A percentile compares a stretch with the other conserved stretches of the same genome.
These are phyloP conservation scores for Aspergillus melleus DNA, from an alignment of 2,329 filamentous ascomycete species.

Conservation along the genomic window DNA sequence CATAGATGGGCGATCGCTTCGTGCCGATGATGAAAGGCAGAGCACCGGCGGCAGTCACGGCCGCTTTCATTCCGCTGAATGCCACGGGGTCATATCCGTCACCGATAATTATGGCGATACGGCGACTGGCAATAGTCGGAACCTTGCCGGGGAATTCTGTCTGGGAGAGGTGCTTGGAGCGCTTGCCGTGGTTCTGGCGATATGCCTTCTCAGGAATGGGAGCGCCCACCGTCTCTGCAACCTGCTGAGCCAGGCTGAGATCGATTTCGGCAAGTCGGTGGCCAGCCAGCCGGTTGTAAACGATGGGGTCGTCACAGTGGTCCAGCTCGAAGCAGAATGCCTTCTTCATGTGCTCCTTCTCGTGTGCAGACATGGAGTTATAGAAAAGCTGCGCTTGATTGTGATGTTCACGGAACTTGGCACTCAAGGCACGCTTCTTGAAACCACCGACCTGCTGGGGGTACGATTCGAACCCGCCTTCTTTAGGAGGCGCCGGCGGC, in stretches of 20 bases:
- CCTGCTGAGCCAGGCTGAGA: slow-evolving; percentile 64
- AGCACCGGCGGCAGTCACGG: slow-evolving; percentile 62
- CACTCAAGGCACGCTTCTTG: slow-evolving; percentile 58
- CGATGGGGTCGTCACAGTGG: slow-evolving; percentile 71
- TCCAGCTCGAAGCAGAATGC: slow-evolving; percentile 42
- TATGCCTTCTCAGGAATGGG: slow-evolving; percentile 55
- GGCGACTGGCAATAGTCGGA: slow-evolving; percentile 69
- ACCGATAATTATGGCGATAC: slow-evolving; percentile 73
- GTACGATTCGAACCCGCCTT: slow-evolving; percentile 66
- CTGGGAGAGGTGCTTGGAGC: slow-evolving; percentile 62
- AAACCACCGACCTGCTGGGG: slow-evolving; percentile 66
- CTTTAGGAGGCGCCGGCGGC: slow-evolving; percentile 62
- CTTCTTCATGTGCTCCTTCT: slow-evolving; percentile 37
- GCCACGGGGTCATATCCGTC: slow-evolving; percentile 71
- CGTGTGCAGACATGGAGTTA: slow-evolving; percentile 35
- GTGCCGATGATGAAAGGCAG: slow-evolving; percentile 72
- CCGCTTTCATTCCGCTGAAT: slow-evolving; percentile 65
- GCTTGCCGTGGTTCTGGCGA: slow-evolving; percentile 66
- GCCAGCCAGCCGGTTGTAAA: slow-evolving; percentile 72
- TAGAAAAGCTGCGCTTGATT: slow-evolving; percentile 42
- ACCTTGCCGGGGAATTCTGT: slow-evolving; percentile 63
- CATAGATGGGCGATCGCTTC: slow-evolving; percentile 70
- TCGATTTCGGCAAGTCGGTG: slow-evolving; percentile 71
- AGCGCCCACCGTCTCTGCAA: slow-evolving; percentile 72
- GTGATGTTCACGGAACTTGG: slow-evolving; percentile 46